Conservation (phyloP, 1,284 basidiomycete genomes). For the Peniophora sp. region DNA sequence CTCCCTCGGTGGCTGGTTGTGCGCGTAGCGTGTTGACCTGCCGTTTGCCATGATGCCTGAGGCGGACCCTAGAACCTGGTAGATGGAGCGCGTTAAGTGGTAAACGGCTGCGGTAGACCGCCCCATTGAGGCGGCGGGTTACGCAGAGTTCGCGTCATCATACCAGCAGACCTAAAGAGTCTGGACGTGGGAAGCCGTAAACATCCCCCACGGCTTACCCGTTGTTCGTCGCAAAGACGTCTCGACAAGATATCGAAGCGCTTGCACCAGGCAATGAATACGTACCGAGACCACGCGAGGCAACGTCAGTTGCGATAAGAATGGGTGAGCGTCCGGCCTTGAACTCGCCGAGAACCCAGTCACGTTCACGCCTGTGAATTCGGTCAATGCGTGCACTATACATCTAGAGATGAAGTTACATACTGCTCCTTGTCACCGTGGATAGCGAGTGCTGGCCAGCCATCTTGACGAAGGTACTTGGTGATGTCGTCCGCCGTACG, state of each 20-base stretch:
- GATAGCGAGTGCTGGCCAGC: constrained; percentile 97
- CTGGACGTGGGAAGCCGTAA: constrained; percentile 7
- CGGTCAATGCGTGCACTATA: constrained; percentile 11
- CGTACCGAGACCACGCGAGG: constrained; percentile 99
- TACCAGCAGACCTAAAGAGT: constrained; percentile 11
- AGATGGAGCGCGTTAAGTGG: constrained; percentile 19
- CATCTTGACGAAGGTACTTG: constrained; percentile 94
- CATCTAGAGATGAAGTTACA: constrained; percentile 23
- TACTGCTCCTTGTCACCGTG: constrained; percentile 98
- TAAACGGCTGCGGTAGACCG: constrained; percentile 9
- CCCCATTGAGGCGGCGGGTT: constrained; percentile 7
- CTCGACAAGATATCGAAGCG: constrained; percentile 25
- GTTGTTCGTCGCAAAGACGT: constrained; percentile 16
- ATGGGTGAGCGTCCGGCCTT: constrained; percentile 97
- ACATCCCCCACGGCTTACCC: constrained; percentile 7
- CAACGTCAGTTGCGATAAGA: constrained; percentile 96
- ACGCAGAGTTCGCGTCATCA: constrained; percentile 11
- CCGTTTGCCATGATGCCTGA: constrained; percentile 32
- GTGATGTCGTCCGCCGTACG: constrained; percentile 97
- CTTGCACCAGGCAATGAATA: constrained; percentile 33
- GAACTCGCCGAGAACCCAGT: constrained; percentile 98
- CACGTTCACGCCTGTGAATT: constrained; percentile 80
- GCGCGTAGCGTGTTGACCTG: constrained; percentile 40
- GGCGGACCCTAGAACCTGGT: constrained; percentile 37
- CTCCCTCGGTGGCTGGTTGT: constrained; percentile 35